Evolutionary conservation across 192 early-diverging fungal species (phyloP).

Genomic region (Rhizoclosmatium sp.): DNA sequence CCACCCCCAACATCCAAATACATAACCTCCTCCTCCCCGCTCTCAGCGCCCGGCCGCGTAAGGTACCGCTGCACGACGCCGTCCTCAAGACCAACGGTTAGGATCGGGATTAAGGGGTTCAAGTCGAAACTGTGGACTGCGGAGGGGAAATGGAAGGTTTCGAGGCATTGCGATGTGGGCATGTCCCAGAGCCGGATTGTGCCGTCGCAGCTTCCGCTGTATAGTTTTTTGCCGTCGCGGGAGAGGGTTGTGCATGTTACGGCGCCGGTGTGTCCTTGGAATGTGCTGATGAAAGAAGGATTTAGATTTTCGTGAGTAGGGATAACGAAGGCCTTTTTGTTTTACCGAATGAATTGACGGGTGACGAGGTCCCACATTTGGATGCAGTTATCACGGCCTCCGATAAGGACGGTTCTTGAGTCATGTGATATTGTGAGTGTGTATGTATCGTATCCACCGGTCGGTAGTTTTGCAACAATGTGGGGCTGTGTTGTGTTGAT

Average conservation of each 20-base stretch:
- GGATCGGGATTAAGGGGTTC: slow-evolving; percentile 29
- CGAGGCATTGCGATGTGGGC: slow-evolving; percentile 1
- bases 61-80: slow-evolving; percentile 15
- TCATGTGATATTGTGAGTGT: slow-evolving; percentile 23
- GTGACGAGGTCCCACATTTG: slow-evolving; percentile 32
- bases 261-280: slow-evolving; percentile 30
- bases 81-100: slow-evolving; percentile 32
- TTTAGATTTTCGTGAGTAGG: not conserved
- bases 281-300: not conserved
- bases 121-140: slow-evolving; percentile 35
- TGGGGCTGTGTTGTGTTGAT: slow-evolving; percentile 29
- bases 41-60: not conserved
- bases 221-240: slow-evolving; percentile 28
- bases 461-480: slow-evolving; percentile 26
- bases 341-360: not conserved
- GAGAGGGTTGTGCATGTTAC: slow-evolving; percentile 31
- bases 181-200: slow-evolving; percentile 40
- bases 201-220: slow-evolving; percentile 32
- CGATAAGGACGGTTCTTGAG: not conserved
- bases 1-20: not conserved
- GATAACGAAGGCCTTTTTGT: not conserved
- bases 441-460: slow-evolving; percentile 23
- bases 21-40: not conserved
- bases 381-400: slow-evolving; percentile 24
- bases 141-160: slow-evolving; percentile 26